Percentiles rank a stretch among this genome's conserved stretches.
Conservation (phyloP, 2,329 filamentous ascomycete genomes). For the Hypoxylon sp. region DNA sequence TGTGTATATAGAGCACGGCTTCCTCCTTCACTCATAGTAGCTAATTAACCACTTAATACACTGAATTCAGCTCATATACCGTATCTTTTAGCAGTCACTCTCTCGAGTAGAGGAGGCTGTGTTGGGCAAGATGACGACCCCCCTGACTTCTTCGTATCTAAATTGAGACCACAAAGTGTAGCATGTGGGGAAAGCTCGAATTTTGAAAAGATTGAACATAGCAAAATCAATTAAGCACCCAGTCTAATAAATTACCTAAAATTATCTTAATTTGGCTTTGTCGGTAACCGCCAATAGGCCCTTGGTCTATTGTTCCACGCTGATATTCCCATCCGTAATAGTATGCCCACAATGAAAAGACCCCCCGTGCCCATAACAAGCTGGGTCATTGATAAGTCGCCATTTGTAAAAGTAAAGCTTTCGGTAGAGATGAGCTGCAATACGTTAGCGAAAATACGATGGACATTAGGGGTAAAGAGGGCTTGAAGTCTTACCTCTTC, state of each 20-base stretch:
- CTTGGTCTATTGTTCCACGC: slow-evolving; percentile 32
- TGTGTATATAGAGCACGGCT: no score
- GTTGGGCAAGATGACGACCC: no score
- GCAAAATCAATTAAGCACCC: slow-evolving; percentile 7
- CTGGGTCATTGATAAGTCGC: slow-evolving; percentile 8
- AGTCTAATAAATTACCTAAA: slow-evolving; percentile 3
- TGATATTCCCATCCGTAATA: slow-evolving; percentile 17
- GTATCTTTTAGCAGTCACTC: no score
- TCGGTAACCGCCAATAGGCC: slow-evolving; percentile 27
- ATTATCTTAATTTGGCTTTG: slow-evolving; percentile 17
- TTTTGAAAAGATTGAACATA: slow-evolving; percentile 2
- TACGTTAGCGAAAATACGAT: slow-evolving; percentile 11
- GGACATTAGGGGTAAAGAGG: background rate
- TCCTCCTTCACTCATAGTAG: no score
- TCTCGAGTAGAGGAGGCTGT: no score
- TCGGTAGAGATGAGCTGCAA: slow-evolving; percentile 10
- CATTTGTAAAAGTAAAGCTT: slow-evolving; percentile 10
- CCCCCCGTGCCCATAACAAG: slow-evolving; percentile 20
- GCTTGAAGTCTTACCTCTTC: slow-evolving; percentile 27
- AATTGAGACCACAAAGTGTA: no score
- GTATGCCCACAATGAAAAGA: slow-evolving; percentile 16
- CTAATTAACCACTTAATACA: no score
- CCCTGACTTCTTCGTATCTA: no score
- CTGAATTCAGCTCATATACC: no score
- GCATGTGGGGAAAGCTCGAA: no score